phyloP scores from a whole-genome alignment of 176 grass and related monocot genomes.

The Lolium perenne region DNA sequence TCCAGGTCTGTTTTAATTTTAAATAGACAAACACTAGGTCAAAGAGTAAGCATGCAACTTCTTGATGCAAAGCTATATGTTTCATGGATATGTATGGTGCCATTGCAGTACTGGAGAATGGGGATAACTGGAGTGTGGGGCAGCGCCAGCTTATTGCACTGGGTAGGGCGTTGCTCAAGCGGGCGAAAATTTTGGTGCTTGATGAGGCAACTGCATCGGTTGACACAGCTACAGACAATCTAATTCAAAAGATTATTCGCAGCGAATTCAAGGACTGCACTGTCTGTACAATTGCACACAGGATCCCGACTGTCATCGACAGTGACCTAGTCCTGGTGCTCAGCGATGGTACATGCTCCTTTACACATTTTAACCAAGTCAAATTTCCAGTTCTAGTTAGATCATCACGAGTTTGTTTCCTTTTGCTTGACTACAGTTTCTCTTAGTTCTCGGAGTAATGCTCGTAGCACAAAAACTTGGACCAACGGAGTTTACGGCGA shows the following conservation, averaged over 20 bases:
- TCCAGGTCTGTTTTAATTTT: conserved; percentile 65
- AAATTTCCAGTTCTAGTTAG: not conserved
- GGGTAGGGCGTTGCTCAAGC: conserved; percentile 90
- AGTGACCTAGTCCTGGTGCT: conserved; percentile 96
- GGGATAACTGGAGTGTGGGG: conserved; percentile 99
- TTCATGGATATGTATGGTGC: conserved; percentile 15
- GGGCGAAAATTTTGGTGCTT: conserved; percentile 89
- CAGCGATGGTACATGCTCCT: conserved; percentile 68
- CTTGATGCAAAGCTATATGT: not conserved
- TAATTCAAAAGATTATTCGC: conserved; percentile 99
- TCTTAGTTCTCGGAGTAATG: not conserved
- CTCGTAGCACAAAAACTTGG: not conserved
- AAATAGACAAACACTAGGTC: not conserved
- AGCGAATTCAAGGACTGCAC: conserved; percentile 92
- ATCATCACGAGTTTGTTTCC: not conserved
- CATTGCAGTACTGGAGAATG: conserved; percentile 85
- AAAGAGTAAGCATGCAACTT: not conserved
- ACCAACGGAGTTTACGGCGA: not conserved
- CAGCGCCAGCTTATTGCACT: conserved; percentile 96
- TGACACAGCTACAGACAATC: conserved; percentile 94
- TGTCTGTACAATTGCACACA: conserved; percentile 95
- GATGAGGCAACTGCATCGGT: conserved; percentile 99
- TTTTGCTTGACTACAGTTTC: not conserved
- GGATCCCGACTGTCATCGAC: conserved; percentile 97
- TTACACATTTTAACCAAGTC: not conserved